Conservation (phyloP, 2,329 filamentous ascomycete species). For the Ophioceras dolichostomum region DNA sequence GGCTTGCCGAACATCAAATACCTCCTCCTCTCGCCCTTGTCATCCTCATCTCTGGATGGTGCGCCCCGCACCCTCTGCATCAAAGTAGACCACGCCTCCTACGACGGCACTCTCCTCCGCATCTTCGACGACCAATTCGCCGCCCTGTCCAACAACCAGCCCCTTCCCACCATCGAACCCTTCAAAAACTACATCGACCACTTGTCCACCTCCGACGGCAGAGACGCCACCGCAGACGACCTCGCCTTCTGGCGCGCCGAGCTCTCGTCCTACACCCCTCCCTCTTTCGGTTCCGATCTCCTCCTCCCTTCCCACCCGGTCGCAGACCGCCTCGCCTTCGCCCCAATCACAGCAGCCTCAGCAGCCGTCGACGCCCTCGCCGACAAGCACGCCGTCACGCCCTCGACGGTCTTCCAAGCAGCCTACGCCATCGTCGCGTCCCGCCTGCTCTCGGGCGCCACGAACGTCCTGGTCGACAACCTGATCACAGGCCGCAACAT, state of each 20-base stretch:
- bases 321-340: too few relatives aligned
- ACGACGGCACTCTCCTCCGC: conserved; percentile 23
- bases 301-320: too few relatives aligned
- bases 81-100: conserved; percentile 20
- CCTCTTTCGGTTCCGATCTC: too few relatives aligned
- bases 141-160: conserved; percentile 10
- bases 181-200: too few relatives aligned
- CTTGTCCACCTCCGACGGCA: too few relatives aligned
- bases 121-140: conserved; percentile 21
- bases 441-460: conserved; percentile 7
- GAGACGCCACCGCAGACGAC: too few relatives aligned
- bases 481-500: conserved; percentile 24
- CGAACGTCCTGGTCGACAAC: conserved; percentile 19
- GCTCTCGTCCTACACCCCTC: too few relatives aligned
- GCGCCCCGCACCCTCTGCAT: conserved; percentile 14
- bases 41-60: too few relatives aligned
- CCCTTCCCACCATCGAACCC: too few relatives aligned
- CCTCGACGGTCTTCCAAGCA: conserved; percentile 21
- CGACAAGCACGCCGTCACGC: conserved; percentile 13
- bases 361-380: not conserved
- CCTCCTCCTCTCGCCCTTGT: conserved; percentile 11
- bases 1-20: conserved; percentile 21
- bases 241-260: too few relatives aligned
- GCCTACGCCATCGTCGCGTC: conserved; percentile 17
- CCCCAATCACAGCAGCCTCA: too few relatives aligned